Conservation (phyloP, 768 basidiomycete genomes). For the Rhizopogon roseolus region DNA sequence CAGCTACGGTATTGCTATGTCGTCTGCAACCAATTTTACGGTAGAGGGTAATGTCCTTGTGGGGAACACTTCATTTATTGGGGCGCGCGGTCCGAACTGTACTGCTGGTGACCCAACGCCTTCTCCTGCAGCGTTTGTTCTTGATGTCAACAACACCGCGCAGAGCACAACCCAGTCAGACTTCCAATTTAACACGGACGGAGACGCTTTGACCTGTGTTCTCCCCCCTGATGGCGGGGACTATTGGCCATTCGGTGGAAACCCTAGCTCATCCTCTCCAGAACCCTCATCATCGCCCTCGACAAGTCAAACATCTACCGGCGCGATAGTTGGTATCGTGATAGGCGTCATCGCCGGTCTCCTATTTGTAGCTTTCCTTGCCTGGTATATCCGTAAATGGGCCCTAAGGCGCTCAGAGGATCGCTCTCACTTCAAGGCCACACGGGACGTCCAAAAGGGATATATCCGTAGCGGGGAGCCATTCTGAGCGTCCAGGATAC, state of each 20-base stretch:
- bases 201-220: constrained; percentile 60
- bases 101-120: constrained; percentile 45
- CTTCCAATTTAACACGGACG: constrained; percentile 49
- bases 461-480: constrained; percentile 12
- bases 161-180: constrained; percentile 43
- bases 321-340: constrained; percentile 41
- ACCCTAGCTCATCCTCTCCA: constrained; percentile 29
- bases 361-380: constrained; percentile 30
- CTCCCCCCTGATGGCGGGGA: constrained; percentile 61
- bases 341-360: constrained; percentile 48
- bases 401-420: constrained; percentile 30
- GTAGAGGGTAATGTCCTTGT: constrained; percentile 55
- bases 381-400: constrained; percentile 49
- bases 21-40: constrained; percentile 61
- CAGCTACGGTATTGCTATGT: constrained; percentile 67
- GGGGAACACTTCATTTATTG: constrained; percentile 75
- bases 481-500: neutral
- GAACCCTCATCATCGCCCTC: constrained; percentile 8
- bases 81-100: constrained; percentile 63
- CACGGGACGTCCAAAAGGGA: constrained; percentile 11
- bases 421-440: constrained; percentile 16
- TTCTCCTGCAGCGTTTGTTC: constrained; percentile 53
- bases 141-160: constrained; percentile 39
- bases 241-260: constrained; percentile 67
- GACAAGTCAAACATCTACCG: constrained; percentile 24